Evolutionary conservation across 1,139 yeast genomes (phyloP).

Genomic region (Suhomyces guaymorum): DNA sequence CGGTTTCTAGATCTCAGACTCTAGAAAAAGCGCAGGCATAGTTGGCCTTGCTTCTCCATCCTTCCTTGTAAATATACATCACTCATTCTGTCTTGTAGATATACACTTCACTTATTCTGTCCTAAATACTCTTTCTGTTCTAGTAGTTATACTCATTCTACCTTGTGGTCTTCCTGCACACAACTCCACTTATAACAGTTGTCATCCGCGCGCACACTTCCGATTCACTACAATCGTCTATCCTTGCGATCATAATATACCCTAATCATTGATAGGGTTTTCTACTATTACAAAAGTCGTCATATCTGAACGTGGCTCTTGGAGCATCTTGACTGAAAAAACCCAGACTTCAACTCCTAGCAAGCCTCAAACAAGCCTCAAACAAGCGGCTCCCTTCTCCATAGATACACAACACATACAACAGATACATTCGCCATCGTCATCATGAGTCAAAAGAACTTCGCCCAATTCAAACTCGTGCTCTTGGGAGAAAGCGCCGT

Average conservation of each 20-base stretch:
- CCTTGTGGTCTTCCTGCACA: constrained; percentile 8
- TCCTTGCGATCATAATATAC: neutral
- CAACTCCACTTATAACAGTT: constrained; percentile 1
- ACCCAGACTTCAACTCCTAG: too few relatives aligned
- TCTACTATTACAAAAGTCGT: neutral
- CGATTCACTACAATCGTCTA: neutral
- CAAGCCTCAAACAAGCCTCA: too few relatives aligned
- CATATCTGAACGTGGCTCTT: too few relatives aligned
- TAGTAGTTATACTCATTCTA: too few relatives aligned
- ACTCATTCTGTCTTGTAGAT: neutral
- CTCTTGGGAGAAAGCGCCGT: constrained; percentile 52
- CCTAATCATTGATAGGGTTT: too few relatives aligned
- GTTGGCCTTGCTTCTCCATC: neutral
- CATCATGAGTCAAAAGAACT: constrained; percentile 15
- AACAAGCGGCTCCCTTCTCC: too few relatives aligned
- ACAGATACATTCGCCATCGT: neutral
- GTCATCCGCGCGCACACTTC: constrained; percentile 1
- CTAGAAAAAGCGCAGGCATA: too few relatives aligned
- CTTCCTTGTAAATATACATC: constrained; percentile 6
- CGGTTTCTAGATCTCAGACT: too few relatives aligned
- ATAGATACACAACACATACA: neutral
- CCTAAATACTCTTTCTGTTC: too few relatives aligned
- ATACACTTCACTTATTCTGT: too few relatives aligned
- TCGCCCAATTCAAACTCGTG: constrained; percentile 49
- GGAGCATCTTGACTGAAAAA: too few relatives aligned